Evolutionary conservation across 2,329 filamentous ascomycete species (phyloP).

Genomic region (Nakataea oryzae): DNA sequence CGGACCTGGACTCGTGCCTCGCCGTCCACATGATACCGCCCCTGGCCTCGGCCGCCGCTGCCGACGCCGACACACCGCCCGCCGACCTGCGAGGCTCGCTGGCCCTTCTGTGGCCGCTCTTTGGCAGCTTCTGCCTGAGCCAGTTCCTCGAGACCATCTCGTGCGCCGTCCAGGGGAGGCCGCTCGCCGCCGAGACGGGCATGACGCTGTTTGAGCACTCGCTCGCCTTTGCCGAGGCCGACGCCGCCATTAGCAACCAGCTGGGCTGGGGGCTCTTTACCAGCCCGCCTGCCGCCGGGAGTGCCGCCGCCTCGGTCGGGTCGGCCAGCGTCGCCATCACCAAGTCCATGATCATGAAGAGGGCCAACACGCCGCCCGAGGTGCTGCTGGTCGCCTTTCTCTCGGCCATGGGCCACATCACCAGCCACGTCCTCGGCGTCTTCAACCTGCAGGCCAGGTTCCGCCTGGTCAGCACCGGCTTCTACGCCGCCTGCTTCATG

Average conservation of each 20-base stretch:
- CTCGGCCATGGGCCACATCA: conserved; percentile 81
- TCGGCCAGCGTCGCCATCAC: conserved; percentile 36
- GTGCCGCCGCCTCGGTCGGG: conserved; percentile 9
- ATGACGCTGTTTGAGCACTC: conserved; percentile 98
- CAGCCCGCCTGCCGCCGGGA: conserved; percentile 26
- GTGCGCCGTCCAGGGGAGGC: conserved; percentile 77
- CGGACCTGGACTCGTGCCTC: conserved; percentile 64
- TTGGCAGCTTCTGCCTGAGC: conserved; percentile 59
- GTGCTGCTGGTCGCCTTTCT: conserved; percentile 78
- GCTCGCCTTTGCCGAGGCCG: conserved; percentile 89
- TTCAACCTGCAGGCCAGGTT: conserved; percentile 69
- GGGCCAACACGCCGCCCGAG: conserved; percentile 83
- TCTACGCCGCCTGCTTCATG: conserved; percentile 92
- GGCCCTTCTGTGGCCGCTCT: conserved; percentile 64
- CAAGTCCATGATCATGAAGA: conserved; percentile 59
- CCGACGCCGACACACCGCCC: conserved; percentile 34
- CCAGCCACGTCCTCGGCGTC: conserved; percentile 73
- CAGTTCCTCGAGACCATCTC: conserved; percentile 85
- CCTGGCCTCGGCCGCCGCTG: not conserved
- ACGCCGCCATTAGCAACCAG: conserved; percentile 74
- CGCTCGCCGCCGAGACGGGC: conserved; percentile 73
- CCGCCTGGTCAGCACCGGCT: conserved; percentile 74
- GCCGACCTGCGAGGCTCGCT: conserved; percentile 65
- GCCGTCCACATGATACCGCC: conserved; percentile 62
- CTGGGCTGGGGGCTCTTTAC: conserved; percentile 60